phyloP scores from a whole-genome alignment of 2,329 filamentous ascomycete genomes.

The Alternaria panax region DNA sequence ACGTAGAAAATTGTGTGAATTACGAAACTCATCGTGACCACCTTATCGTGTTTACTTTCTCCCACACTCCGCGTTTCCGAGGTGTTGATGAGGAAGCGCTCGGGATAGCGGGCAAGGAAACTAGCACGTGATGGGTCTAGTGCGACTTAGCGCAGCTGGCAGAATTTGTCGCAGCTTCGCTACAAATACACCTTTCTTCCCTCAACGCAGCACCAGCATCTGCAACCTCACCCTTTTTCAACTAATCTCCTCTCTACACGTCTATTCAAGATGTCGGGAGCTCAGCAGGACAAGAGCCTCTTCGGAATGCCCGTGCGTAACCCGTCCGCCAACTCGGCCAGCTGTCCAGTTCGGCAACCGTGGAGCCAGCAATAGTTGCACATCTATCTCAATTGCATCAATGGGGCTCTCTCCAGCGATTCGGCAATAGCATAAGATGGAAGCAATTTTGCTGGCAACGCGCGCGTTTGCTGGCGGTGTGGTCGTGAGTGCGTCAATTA shows the following conservation, averaged over 20 bases:
- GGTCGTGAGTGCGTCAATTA: slow-evolving; percentile 26
- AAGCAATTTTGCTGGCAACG: slow-evolving; percentile 27
- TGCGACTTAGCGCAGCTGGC: slow-evolving; percentile 34
- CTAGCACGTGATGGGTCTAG: slow-evolving; percentile 28
- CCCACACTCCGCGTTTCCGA: slow-evolving; percentile 25
- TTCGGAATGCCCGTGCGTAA: slow-evolving; percentile 56
- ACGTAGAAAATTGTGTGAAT: not conserved
- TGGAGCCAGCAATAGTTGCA: slow-evolving; percentile 23
- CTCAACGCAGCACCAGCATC: slow-evolving; percentile 28
- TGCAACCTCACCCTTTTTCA: slow-evolving; percentile 26
- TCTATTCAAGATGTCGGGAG: slow-evolving; percentile 2
- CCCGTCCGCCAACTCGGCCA: not conserved
- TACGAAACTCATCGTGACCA: not conserved
- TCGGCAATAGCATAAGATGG: slow-evolving; percentile 31
- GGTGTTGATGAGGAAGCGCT: slow-evolving; percentile 30
- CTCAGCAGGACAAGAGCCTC: slow-evolving; percentile 8
- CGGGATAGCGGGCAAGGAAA: slow-evolving; percentile 26
- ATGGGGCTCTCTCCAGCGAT: slow-evolving; percentile 22
- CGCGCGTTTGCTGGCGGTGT: slow-evolving; percentile 21
- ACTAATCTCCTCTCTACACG: slow-evolving; percentile 29
- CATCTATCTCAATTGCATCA: slow-evolving; percentile 43
- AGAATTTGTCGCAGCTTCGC: slow-evolving; percentile 29
- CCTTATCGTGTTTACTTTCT: slow-evolving; percentile 6
- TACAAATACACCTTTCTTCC: slow-evolving; percentile 35
- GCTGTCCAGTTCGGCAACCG: not conserved